Percentiles rank a stretch among this genome's conserved stretches.
Conservation (phyloP, 192 early-diverging fungal genomes). For the Backusella tarrabulga region DNA sequence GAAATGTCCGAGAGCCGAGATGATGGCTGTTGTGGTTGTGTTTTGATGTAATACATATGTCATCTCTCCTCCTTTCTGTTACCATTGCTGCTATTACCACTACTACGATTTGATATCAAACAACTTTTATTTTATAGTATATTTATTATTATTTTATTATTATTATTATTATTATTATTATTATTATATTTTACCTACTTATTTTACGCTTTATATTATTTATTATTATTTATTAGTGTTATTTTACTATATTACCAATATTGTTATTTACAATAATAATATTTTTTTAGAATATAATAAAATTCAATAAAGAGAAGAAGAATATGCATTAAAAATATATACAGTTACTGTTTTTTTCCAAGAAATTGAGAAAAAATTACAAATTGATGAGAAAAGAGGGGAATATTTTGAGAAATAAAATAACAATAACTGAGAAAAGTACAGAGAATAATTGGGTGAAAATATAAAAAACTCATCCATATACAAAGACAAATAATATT, state of each 20-base stretch:
- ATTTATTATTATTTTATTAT: neutral
- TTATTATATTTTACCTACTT: neutral
- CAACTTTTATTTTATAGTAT: neutral
- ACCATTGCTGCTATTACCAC: neutral
- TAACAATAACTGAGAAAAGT: too few relatives aligned
- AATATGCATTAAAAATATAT: neutral
- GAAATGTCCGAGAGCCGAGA: neutral
- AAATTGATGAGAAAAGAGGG: too few relatives aligned
- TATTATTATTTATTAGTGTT: constrained; percentile 9
- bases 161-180: neutral
- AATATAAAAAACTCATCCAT: too few relatives aligned
- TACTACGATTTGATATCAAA: neutral
- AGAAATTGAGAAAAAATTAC: too few relatives aligned
- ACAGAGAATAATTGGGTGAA: too few relatives aligned
- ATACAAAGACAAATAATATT: too few relatives aligned
- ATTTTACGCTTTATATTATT: neutral
- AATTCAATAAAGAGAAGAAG: neutral
- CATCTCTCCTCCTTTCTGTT: neutral
- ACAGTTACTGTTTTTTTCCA: too few relatives aligned
- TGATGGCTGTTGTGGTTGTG: constrained; percentile 9
- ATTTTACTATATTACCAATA: neutral
- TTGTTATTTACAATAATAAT: neutral
- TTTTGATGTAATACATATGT: constrained; percentile 4
- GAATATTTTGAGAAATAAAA: too few relatives aligned
- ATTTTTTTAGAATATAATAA: neutral